Evolutionary conservation across 2,329 filamentous ascomycete genomes (phyloP).

Genomic region (Fusarium sp.): DNA sequence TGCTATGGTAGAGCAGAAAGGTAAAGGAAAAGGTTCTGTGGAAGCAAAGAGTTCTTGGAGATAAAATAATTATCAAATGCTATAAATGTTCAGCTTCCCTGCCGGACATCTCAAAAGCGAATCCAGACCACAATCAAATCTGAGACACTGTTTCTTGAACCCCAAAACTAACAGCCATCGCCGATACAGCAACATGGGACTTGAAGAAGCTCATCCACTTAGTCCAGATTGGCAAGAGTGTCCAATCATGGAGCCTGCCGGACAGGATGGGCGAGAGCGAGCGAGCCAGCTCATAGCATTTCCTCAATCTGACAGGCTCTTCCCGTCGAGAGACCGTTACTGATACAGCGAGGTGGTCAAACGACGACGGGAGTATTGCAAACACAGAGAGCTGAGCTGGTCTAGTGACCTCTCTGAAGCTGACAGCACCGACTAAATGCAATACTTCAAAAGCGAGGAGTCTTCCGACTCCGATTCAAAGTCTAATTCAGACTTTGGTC

Average conservation of each 20-base stretch:
- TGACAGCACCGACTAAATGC: not conserved
- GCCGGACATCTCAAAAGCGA: too few relatives aligned
- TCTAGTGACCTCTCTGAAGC: not conserved
- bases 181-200: not conserved
- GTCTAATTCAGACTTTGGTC: too few relatives aligned
- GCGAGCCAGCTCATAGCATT: not conserved
- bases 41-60: not conserved
- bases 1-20: too few relatives aligned
- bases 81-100: not conserved
- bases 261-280: rapidly evolving
- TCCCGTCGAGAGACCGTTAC: rapidly evolving
- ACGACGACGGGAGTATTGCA: not conserved
- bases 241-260: not conserved
- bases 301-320: not conserved
- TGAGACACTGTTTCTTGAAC: too few relatives aligned
- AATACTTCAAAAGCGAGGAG: too few relatives aligned
- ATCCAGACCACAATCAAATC: too few relatives aligned
- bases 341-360: not conserved
- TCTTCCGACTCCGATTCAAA: too few relatives aligned
- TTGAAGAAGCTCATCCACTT: not conserved
- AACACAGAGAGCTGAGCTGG: not conserved
- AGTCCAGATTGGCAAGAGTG: not conserved
- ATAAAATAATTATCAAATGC: not conserved
- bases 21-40: not conserved
- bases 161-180: not conserved